phyloP scores from a whole-genome alignment of 2,329 filamentous ascomycete species.

The Parascedosporium putredinis region DNA sequence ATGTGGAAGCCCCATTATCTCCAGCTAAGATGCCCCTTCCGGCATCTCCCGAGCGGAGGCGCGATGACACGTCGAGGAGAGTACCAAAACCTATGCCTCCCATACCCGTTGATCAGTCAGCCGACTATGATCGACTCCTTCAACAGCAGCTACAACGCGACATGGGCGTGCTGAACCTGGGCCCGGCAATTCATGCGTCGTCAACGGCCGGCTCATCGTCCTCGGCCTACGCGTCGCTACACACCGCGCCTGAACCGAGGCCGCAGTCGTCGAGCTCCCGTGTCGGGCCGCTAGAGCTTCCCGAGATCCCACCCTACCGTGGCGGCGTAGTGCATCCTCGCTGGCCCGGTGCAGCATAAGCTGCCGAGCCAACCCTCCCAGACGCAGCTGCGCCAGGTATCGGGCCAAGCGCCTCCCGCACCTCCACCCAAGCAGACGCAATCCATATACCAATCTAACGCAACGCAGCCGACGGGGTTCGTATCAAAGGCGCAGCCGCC shows the following conservation, averaged over 20 bases:
- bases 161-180: constrained; percentile 46
- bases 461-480: constrained; percentile 14
- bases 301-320: constrained; percentile 46
- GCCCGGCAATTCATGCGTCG: constrained; percentile 20
- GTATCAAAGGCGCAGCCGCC: constrained; percentile 22
- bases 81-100: not conserved
- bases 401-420: constrained; percentile 11
- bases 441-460: constrained; percentile 1
- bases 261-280: constrained; percentile 28
- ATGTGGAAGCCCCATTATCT: constrained; percentile 28
- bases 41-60: constrained; percentile 42
- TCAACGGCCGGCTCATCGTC: constrained; percentile 4
- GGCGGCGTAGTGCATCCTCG: constrained; percentile 19
- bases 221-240: constrained; percentile 24
- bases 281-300: constrained; percentile 30
- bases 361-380: constrained; percentile 11
- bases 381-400: constrained; percentile 15
- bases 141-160: constrained; percentile 56
- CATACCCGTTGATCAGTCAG: constrained; percentile 27
- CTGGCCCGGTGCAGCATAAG: constrained; percentile 17
- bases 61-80: constrained; percentile 14
- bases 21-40: constrained; percentile 53
- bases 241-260: constrained; percentile 15
- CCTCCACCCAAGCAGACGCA: constrained; percentile 5
- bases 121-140: constrained; percentile 50